Percentiles rank a stretch among this genome's conserved stretches.
Evolutionary conservation across 2,329 filamentous ascomycete species (phyloP).

Genomic region (Penicillium sp.): DNA sequence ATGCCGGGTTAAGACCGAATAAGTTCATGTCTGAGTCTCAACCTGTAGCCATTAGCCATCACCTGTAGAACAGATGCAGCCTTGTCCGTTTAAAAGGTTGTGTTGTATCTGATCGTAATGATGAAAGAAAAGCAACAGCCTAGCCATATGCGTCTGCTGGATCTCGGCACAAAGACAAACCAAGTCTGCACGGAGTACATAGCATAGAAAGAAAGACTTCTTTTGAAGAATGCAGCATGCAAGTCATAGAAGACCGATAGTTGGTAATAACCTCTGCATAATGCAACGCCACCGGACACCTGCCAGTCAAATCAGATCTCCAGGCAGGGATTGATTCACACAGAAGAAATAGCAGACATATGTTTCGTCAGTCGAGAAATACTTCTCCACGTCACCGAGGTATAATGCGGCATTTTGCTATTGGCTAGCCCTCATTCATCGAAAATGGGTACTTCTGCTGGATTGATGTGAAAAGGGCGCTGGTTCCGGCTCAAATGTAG

Average conservation of each 20-base stretch:
- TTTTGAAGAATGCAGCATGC: conserved; percentile 11
- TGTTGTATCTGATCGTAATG: background rate
- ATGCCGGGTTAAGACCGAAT: no score
- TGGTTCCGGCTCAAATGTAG: conserved; percentile 2
- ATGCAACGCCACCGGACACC: conserved; percentile 9
- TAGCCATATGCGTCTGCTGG: background rate
- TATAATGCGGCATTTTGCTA: conserved; percentile 12
- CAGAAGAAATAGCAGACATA: background rate
- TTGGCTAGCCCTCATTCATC: conserved; percentile 1
- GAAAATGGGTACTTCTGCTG: background rate
- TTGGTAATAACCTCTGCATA: conserved; percentile 4
- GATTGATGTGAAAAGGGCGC: background rate
- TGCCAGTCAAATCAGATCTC: conserved; percentile 1
- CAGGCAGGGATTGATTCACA: conserved; percentile 12
- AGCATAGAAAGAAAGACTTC: no score
- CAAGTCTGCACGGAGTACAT: no score
- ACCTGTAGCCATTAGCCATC: no score
- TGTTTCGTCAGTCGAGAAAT: background rate
- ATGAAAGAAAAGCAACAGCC: background rate
- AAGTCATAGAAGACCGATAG: conserved; percentile 11
- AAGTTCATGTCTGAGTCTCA: no score
- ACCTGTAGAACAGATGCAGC: no score
- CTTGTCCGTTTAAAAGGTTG: no score
- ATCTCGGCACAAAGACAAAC: background rate
- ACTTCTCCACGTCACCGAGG: conserved; percentile 13